A percentile compares a stretch with the other conserved stretches of the same genome.
These are phyloP conservation scores for Rhododendron henanense DNA, from an alignment of 148 eudicot genomes.

Conservation along the genomic window DNA sequence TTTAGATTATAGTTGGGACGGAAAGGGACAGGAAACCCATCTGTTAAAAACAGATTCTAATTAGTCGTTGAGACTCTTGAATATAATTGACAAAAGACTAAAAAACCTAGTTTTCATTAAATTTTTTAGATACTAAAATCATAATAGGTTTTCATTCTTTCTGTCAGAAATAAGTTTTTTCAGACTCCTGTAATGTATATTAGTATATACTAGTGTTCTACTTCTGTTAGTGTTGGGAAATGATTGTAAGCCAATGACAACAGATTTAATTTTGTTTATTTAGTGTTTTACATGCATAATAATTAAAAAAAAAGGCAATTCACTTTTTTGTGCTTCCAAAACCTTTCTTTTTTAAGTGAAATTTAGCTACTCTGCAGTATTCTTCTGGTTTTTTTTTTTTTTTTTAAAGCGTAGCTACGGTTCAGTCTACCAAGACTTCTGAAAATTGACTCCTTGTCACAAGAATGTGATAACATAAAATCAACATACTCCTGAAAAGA, in stretches of 20 bases:
- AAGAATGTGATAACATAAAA: neutral
- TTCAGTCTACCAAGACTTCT: neutral
- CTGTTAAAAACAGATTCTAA: conserved; percentile 21
- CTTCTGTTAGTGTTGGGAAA: neutral
- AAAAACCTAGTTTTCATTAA: neutral
- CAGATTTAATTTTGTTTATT: neutral
- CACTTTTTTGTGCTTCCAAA: neutral
- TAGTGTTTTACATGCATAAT: neutral
- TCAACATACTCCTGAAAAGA: neutral
- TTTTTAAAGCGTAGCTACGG: neutral
- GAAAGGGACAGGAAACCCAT: conserved; percentile 28
- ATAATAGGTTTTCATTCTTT: neutral
- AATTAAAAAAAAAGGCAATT: neutral
- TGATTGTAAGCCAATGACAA: neutral
- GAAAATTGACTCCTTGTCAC: neutral
- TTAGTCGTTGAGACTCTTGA: neutral
- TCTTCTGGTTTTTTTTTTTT: no score
- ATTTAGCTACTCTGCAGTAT: neutral
- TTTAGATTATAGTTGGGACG: conserved; percentile 24
- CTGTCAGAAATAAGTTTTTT: neutral
- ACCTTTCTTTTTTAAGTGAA: neutral
- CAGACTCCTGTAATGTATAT: neutral
- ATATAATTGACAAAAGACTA: neutral
- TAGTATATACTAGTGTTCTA: neutral
- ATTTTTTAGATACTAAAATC: neutral